phyloP scores from a whole-genome alignment of 108 stramenopile species.

The Skeletonema costatum region DNA sequence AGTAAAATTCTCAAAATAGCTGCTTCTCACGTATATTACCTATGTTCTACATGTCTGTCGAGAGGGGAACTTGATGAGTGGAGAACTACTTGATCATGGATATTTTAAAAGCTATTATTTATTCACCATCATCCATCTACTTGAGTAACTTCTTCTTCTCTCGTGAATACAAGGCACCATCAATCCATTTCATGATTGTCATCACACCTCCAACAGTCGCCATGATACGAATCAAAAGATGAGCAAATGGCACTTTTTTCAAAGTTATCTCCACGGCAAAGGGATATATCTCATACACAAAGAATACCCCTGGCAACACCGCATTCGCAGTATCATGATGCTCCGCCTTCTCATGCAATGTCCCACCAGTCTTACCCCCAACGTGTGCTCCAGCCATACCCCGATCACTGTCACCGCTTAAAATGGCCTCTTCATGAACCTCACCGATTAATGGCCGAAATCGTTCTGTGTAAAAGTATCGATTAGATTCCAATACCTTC shows the following conservation, averaged over 20 bases:
- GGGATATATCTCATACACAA: slow-evolving; percentile 97
- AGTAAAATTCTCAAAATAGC: not conserved
- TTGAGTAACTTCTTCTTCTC: slow-evolving; percentile 28
- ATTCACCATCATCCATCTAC: not conserved
- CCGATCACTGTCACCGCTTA: slow-evolving; percentile 36
- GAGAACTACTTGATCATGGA: not conserved
- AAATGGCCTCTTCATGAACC: slow-evolving; percentile 48
- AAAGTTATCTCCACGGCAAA: slow-evolving; percentile 92
- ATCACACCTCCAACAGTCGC: slow-evolving; percentile 96
- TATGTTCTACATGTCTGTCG: too few relatives aligned
- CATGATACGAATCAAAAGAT: slow-evolving; percentile 91
- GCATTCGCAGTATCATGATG: slow-evolving; percentile 80
- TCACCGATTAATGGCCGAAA: slow-evolving; percentile 89
- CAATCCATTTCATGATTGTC: slow-evolving; percentile 79
- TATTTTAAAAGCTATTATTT: too few relatives aligned
- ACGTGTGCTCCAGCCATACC: slow-evolving; percentile 49
- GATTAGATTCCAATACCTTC: slow-evolving; percentile 70
- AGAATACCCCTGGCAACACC: slow-evolving; percentile 95
- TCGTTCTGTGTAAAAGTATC: slow-evolving; percentile 88
- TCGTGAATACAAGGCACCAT: slow-evolving; percentile 58
- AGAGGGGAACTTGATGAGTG: not conserved
- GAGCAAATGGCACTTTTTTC: slow-evolving; percentile 76
- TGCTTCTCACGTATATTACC: too few relatives aligned
- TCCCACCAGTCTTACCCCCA: slow-evolving; percentile 58
- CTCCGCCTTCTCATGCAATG: slow-evolving; percentile 61